Evolutionary conservation across 208 protist genomes (phyloP), one percentile per base, ranked within the genome.

Genomic region (Trypanosoma lewisi): DNA sequence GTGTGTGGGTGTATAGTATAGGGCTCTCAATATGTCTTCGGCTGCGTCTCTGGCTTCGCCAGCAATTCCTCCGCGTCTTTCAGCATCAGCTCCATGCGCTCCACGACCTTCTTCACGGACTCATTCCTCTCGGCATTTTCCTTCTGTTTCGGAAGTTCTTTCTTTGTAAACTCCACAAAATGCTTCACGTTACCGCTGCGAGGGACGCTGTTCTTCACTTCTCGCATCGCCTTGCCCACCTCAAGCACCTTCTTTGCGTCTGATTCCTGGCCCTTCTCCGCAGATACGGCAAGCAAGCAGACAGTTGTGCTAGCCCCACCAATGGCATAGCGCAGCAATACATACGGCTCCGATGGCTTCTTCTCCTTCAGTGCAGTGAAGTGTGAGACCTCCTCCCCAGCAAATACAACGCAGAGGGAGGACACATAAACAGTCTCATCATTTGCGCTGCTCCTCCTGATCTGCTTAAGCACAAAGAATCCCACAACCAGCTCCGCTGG

Each of bases 101-200:
- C 21, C 16, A 58, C 19, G 28, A 57, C 16, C 45, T 71, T 73
- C 48, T 78, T 39, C 70, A 83, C 76, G 34, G 36, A 48, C 31
- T 68, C 34, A 48, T 73, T 63, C 48, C 69, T 79, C 50, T 65
- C 56, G 14, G 70, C 47, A 69, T 76, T 83, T 56, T 52, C 66
- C 68, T 81, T 80, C 50, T 73, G 81, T 36, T 73, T 67, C 2
- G 65, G 53, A 19, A 92, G 55, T 66, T 92, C 79, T 54, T 83
- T 80, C 52, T 77, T 71, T 34, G 82, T 87, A 59, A 80, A 88
- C 25, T 92, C 82, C 27, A 87, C 67, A 60, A 92, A 92, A 41
- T 81, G 85, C 60, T 78, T 78, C 25, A 92, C 75, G 59, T 92
- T 92, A 60, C 85, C 85, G 62, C 85, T 92, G 54, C 85, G 85